Percentiles rank a stretch among this genome's conserved stretches.
phyloP scores from a whole-genome alignment of 1,284 basidiomycete species.

The Boletus putidus region DNA sequence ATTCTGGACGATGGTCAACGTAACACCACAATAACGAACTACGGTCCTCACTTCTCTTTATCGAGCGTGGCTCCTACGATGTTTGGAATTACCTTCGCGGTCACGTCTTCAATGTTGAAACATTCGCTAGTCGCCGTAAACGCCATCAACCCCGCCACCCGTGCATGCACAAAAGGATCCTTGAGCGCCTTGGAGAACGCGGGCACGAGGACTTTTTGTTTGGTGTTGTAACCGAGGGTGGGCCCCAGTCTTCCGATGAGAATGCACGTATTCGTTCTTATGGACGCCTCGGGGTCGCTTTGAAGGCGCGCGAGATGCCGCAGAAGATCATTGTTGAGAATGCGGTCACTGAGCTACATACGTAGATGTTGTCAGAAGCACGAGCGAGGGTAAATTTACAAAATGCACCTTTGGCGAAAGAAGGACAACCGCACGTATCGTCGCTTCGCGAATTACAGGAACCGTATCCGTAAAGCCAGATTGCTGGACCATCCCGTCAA shows the following conservation, averaged over 20 bases:
- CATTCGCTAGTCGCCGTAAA: constrained; percentile 94
- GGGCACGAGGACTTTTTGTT: constrained; percentile 93
- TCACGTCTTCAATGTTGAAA: constrained; percentile 88
- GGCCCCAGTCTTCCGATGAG: constrained; percentile 91
- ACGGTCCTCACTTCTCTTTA: constrained; percentile 72
- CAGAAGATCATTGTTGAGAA: constrained; percentile 96
- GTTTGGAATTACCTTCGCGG: constrained; percentile 84
- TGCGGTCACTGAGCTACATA: constrained; percentile 78
- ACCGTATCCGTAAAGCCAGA: constrained; percentile 96
- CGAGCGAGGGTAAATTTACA: background rate
- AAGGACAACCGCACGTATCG: constrained; percentile 84
- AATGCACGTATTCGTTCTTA: constrained; percentile 97
- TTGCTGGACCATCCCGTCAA: constrained; percentile 53
- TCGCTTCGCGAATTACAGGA: constrained; percentile 91
- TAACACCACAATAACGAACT: background rate
- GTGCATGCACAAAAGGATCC: constrained; percentile 89
- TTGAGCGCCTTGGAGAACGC: constrained; percentile 91
- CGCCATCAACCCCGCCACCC: constrained; percentile 94
- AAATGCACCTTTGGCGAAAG: constrained; percentile 76
- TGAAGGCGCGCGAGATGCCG: constrained; percentile 93
- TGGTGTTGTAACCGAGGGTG: constrained; percentile 82
- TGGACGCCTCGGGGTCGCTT: constrained; percentile 88
- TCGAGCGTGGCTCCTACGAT: constrained; percentile 82
- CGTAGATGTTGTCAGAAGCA: background rate
- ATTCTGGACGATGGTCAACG: constrained; percentile 50